phyloP scores from a whole-genome alignment of 2,329 filamentous ascomycete genomes.

The Sordariomycetes sp. region DNA sequence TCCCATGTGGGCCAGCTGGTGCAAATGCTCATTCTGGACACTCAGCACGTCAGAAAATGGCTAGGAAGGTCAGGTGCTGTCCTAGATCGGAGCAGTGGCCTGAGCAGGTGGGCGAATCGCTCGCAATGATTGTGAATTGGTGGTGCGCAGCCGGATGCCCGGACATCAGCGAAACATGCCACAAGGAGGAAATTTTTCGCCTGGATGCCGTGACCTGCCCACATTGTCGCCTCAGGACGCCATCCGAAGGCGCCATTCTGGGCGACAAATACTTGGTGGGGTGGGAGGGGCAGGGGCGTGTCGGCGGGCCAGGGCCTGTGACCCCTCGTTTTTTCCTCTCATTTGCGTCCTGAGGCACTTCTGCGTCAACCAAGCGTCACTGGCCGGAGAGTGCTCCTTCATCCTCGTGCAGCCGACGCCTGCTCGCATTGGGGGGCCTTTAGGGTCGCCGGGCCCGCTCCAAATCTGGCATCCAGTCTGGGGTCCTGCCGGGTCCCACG shows the following conservation, averaged over 20 bases:
- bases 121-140: not conserved
- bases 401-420: not conserved
- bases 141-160: not conserved
- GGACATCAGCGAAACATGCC: slow-evolving; percentile 1
- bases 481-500: not conserved
- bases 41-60: too few species aligned
- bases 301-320: not conserved
- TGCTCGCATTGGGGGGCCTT: not conserved
- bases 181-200: slow-evolving; percentile 1
- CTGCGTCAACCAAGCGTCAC: not conserved
- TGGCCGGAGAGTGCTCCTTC: not conserved
- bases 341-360: not conserved
- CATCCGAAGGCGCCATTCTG: not conserved
- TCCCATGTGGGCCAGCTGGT: too few species aligned
- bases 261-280: not conserved
- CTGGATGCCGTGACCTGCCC: slow-evolving; percentile 1
- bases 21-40: too few species aligned
- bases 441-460: not conserved
- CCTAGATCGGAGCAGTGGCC: not conserved
- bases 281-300: not conserved
- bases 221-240: not conserved
- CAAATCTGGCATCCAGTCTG: not conserved
- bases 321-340: not conserved
- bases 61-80: not conserved
- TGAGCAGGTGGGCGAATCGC: not conserved